Percentiles rank a stretch among this genome's conserved stretches.
Evolutionary conservation across 2,329 filamentous ascomycete genomes (phyloP).

Genomic region (Sporothrix inflata): DNA sequence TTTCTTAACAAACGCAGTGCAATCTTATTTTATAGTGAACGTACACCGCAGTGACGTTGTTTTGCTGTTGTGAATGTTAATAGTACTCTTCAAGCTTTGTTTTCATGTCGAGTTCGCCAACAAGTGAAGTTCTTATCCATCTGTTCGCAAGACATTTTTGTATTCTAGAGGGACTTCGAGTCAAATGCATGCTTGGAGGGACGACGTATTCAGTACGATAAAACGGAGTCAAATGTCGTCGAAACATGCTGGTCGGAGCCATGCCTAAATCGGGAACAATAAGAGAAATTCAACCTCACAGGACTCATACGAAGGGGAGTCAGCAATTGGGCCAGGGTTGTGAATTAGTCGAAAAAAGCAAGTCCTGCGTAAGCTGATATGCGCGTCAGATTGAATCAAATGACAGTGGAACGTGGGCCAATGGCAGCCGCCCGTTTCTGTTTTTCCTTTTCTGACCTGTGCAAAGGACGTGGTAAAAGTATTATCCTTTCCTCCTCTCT

Average conservation of each 20-base stretch:
- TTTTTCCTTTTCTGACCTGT: neutral
- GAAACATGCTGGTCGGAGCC: neutral
- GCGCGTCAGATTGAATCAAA: slow-evolving; percentile 2
- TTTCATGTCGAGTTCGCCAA: too few species aligned
- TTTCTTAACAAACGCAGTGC: too few species aligned
- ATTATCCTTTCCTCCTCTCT: neutral
- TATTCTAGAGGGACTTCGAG: too few species aligned
- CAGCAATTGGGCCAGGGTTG: neutral
- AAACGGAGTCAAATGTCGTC: neutral
- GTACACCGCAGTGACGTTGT: too few species aligned
- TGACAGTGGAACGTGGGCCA: neutral
- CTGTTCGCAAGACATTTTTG: too few species aligned
- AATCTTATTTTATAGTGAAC: too few species aligned
- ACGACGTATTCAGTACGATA: too few species aligned
- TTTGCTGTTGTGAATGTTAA: too few species aligned
- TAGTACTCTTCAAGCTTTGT: too few species aligned
- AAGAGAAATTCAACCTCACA: neutral
- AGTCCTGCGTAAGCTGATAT: neutral
- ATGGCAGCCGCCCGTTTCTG: neutral
- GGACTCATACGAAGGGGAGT: neutral
- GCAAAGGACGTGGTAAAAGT: too few species aligned
- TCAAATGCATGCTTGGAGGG: too few species aligned
- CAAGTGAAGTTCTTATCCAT: too few species aligned
- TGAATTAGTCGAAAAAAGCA: neutral
- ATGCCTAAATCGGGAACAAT: neutral